Evolutionary conservation across 306 rosid species (phyloP).

Genomic region (Senna siamea): DNA sequence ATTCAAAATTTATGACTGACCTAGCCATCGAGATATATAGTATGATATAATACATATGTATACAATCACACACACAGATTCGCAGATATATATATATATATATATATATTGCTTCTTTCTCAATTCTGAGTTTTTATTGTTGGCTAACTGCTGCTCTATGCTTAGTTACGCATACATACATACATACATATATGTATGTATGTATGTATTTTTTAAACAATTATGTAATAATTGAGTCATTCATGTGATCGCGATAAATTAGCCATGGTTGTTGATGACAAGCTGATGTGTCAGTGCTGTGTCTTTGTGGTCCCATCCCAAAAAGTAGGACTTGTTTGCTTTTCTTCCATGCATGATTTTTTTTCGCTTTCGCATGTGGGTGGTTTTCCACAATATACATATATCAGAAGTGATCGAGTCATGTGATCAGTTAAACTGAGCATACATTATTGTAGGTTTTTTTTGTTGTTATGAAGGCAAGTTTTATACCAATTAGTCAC

Average conservation of each 20-base stretch:
- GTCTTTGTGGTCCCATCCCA: neutral
- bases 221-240: neutral
- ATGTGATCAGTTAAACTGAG: conserved; percentile 21
- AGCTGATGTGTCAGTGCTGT: conserved; percentile 3
- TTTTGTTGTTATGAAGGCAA: neutral
- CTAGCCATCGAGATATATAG: too few relatives aligned
- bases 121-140: conserved; percentile 4
- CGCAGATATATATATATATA: too few relatives aligned
- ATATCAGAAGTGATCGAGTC: neutral
- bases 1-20: too few relatives aligned
- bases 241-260: neutral
- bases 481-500: neutral
- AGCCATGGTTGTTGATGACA: neutral
- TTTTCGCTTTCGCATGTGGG: neutral
- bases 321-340: neutral
- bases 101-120: too few relatives aligned
- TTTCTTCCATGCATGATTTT: neutral
- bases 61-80: too few relatives aligned
- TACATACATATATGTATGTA: too few relatives aligned
- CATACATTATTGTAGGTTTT: neutral
- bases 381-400: neutral
- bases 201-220: too few relatives aligned
- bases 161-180: neutral
- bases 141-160: neutral
- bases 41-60: too few relatives aligned